Conservation (phyloP, 164 flowering plant genomes). For the Sextonia rubra region DNA sequence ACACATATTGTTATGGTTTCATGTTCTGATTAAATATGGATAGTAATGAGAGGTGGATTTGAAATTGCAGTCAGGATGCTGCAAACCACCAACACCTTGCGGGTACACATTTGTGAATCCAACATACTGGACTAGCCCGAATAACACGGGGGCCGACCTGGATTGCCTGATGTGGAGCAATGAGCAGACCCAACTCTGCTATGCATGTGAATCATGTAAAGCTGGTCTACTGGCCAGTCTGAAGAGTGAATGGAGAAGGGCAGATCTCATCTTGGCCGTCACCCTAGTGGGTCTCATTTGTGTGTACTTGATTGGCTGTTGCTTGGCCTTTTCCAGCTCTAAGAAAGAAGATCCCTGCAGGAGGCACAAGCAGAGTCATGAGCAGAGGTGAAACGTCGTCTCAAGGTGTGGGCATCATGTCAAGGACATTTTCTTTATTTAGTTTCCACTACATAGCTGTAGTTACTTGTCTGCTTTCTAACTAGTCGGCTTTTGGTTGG, state of each 20-base stretch:
- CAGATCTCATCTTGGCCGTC: constrained; percentile 52
- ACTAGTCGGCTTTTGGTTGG: too few species aligned
- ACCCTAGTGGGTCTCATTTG: constrained; percentile 58
- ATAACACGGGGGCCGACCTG: constrained; percentile 65
- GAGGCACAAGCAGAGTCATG: constrained; percentile 67
- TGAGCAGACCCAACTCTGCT: constrained; percentile 86
- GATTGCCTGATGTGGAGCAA: constrained; percentile 89
- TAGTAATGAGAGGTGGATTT: not conserved
- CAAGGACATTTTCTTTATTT: too few species aligned
- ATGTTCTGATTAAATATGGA: too few species aligned
- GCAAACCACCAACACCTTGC: constrained; percentile 91
- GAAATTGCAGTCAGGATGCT: constrained; percentile 75
- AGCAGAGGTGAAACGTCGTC: too few species aligned
- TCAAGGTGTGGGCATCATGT: too few species aligned
- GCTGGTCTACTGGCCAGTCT: constrained; percentile 80
- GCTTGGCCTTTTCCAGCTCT: constrained; percentile 82
- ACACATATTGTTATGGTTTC: too few species aligned
- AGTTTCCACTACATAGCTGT: too few species aligned
- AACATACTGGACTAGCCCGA: constrained; percentile 92
- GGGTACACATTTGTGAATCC: constrained; percentile 92
- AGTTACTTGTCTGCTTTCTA: too few species aligned
- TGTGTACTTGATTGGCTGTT: constrained; percentile 67
- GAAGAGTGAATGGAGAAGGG: constrained; percentile 75
- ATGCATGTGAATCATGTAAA: constrained; percentile 79
- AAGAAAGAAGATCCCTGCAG: constrained; percentile 72